Base-by-base conservation (phyloP, 1,139 yeast species). In the Taiozyma sp. region DNA sequence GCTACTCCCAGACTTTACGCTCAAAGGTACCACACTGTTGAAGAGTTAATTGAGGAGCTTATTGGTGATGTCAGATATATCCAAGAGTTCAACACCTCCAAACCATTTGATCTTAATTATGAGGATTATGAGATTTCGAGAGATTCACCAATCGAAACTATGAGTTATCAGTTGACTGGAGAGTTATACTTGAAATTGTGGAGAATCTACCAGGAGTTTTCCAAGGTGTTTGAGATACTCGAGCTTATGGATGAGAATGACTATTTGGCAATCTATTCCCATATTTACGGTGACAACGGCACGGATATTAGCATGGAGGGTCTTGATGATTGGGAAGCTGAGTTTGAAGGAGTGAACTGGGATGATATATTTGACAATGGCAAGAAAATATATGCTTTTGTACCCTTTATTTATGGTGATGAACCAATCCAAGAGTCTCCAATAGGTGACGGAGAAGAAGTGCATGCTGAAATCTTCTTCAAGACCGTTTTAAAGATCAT, bases 361-460 rank as follows among this genome's bases (percentile, higher is more conserved):
- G 51, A 46, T 19, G 34, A 29, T 30, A 27, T 43, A 8, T 6
- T 23, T 8, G 28, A 32, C 9, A 12, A 27, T n/a, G 14, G 3
- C 8, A 19, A 4, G 4, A 13, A 14, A 7, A 14, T 5, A 2
- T 28, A 43, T 8, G 23, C 51, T 13, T 19, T 13, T 5, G 27
- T 51, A 27, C 56, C 57, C 8, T 55, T 50, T 41, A 42, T 51
- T 22, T 44, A 50, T 16, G 16, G 2, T 9, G 49, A 52, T 19
- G 52, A 50, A 13, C 24, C 38, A 10, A 32, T 32, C 14, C n/a
- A 32, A 32, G 19, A 2, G 4, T n/a, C 19, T 28, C 42, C 43
- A 3, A 40, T 12, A 8, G 23, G 9, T 10, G 47, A 38, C 4
- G 45, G 32, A 14, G 41, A 40, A 8, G 39, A 19, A 8, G 47